These are phyloP conservation scores for Neocatenulostroma microsporum DNA, from an alignment of 2,329 filamentous ascomycete species.

Conservation along the genomic window DNA sequence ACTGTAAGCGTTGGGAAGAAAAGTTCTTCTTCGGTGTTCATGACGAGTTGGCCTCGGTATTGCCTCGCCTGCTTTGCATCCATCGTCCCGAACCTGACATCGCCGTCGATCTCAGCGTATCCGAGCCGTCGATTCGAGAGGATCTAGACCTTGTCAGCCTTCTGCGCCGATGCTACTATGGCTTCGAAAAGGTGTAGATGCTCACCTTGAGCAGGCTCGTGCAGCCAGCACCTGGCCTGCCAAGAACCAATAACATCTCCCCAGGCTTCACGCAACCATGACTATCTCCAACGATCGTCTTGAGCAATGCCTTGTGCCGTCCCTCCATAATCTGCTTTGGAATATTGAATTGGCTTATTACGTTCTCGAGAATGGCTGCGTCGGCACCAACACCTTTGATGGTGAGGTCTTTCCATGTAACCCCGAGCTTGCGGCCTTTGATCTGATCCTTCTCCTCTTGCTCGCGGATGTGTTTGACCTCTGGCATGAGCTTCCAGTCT, in stretches of 20 bases:
- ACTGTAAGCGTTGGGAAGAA: slow-evolving; percentile 53
- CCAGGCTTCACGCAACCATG: slow-evolving; percentile 62
- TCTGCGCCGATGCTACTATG: too few relatives aligned
- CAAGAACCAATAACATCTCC: slow-evolving; percentile 29
- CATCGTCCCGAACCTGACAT: slow-evolving; percentile 48
- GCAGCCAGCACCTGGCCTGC: slow-evolving; percentile 38
- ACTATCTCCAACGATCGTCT: slow-evolving; percentile 56
- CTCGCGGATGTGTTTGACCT: slow-evolving; percentile 39
- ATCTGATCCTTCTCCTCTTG: slow-evolving; percentile 41
- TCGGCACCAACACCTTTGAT: slow-evolving; percentile 56
- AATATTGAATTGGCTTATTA: slow-evolving; percentile 45
- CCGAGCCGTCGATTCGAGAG: slow-evolving; percentile 54
- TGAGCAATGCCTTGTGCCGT: slow-evolving; percentile 47
- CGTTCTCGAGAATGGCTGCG: slow-evolving; percentile 56
- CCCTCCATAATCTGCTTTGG: slow-evolving; percentile 35
- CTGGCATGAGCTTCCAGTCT: slow-evolving; percentile 46
- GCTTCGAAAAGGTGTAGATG: too few relatives aligned
- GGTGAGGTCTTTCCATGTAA: slow-evolving; percentile 58
- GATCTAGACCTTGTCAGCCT: slow-evolving; percentile 37
- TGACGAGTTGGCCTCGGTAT: slow-evolving; percentile 39
- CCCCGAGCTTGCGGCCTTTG: slow-evolving; percentile 46
- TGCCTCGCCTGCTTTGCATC: slow-evolving; percentile 34
- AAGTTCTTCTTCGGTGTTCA: slow-evolving; percentile 41
- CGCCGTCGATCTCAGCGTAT: slow-evolving; percentile 41
- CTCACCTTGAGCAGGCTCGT: slow-evolving; percentile 55